phyloP scores from a whole-genome alignment of 2,329 filamentous ascomycete species.

The Aspergillus tanneri region DNA sequence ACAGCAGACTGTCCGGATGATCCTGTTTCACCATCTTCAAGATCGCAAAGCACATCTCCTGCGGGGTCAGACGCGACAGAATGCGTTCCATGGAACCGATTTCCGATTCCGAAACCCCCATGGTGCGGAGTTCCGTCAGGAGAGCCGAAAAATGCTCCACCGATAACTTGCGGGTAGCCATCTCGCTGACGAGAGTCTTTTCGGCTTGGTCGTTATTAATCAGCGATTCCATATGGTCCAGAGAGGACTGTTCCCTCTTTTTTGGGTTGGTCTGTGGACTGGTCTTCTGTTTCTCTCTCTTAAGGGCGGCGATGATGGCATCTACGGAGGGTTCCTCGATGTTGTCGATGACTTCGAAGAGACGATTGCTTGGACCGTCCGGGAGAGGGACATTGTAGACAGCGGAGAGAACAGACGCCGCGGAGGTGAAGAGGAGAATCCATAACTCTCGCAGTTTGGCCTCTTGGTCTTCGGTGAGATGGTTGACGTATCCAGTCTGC shows the following conservation, averaged over 20 bases:
- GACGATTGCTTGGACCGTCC: conserved; percentile 17
- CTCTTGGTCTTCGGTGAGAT: conserved; percentile 79
- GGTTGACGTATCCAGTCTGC: conserved; percentile 61
- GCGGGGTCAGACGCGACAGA: conserved; percentile 69
- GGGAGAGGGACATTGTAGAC: conserved; percentile 39
- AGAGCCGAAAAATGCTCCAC: conserved; percentile 20
- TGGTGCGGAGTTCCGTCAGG: conserved; percentile 19
- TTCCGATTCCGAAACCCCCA: conserved; percentile 39
- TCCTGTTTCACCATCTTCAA: conserved; percentile 93
- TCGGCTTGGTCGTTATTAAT: too few species aligned
- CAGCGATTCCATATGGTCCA: too few species aligned
- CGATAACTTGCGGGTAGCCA: conserved; percentile 18
- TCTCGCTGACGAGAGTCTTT: too few species aligned
- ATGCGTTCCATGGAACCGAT: conserved; percentile 78
- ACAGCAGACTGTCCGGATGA: conserved; percentile 76
- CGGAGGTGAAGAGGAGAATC: conserved; percentile 48
- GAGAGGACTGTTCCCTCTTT: too few species aligned
- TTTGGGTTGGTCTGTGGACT: too few species aligned
- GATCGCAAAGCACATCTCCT: conserved; percentile 72
- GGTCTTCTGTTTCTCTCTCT: too few species aligned
- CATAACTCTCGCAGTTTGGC: conserved; percentile 83
- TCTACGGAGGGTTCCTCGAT: conserved; percentile 24
- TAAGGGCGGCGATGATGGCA: conserved; percentile 21
- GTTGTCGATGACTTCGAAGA: conserved; percentile 21
- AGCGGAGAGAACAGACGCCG: conserved; percentile 20